Evolutionary conservation across 2,329 filamentous ascomycete species (phyloP), one percentile per base, ranked within the genome.

Genomic region (Ophiostoma tasmaniense): DNA sequence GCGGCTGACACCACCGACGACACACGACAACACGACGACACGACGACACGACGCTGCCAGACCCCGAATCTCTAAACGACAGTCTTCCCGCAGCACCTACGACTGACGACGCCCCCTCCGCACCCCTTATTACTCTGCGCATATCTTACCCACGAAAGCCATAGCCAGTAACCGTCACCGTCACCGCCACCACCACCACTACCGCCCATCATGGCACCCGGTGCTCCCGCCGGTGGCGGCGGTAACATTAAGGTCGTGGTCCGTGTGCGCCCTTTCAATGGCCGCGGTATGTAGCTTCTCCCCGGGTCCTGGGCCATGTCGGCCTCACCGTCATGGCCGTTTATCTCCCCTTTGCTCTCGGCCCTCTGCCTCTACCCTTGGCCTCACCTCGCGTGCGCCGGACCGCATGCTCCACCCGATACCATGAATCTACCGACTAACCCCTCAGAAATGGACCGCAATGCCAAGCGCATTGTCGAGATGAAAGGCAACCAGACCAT

Each of bases 161-260:
- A 39, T 39, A 39, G 37, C 37, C 37, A 39, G 13, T 13, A 37
- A 39, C 33, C 30, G 61, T 13, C 61, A 39, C 33, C 64, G 37
- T 17, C 64, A 33, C 39, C 42, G 42, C 30, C 37, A 61, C 28
- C 37, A 22, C 37, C 65, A 55, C 52, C 22, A 59, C 10, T 8
- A 25, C 22, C 65, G 55, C 66, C 72, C 75, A 78, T 70, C 76
- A 91, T 91, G 89, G 85, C 87, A 76, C 83, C 59, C 14, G 59
- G 59, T 62, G 59, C 59, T 35, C 59, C 59, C 59, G 59, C 74
- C 71, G 71, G 82, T 71, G 82, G 86, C 75, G 91, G 91, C 76
- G 93, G 95, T 78, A 99, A 99, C 78, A 99, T 99, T 80, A 99
- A 99, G 89, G 95, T 99, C 82, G 95, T 99, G 84, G 95, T 99